Evolutionary conservation across 1,284 basidiomycete genomes (phyloP), one percentile per base, ranked within the genome.

Genomic region (Malassezia restricta): DNA sequence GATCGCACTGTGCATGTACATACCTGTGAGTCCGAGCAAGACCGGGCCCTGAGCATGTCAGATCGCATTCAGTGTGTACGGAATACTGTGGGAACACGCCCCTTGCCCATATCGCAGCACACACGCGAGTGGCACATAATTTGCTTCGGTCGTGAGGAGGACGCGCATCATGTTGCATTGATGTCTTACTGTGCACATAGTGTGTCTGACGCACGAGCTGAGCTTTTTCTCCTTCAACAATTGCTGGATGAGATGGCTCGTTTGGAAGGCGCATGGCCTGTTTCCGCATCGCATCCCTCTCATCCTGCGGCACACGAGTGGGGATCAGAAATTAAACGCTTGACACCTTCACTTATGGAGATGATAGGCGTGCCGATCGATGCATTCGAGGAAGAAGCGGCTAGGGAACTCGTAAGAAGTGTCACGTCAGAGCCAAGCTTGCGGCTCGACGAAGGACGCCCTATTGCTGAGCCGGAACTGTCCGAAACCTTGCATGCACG

Each of bases 171-270:
- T 24, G 35, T 50, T 17, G 47, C 29, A 5, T n/a, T 55, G 11
- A 2, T 55, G 5, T 24, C 40, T 4, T 43, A 55, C 41, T 46
- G 47, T 37, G 43, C 53, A 8, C 53, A 55, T 20, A n/a, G 47
- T n/a, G 48, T 48, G 6, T 45, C 53, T 5, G 53, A 55, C n/a
- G 53, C 53, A 2, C 40, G 46, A 14, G 20, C 47, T 0, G 53
- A 55, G 38, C 4, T 50, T 9, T 6, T 42, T 3, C 20, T 55
- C 8, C 5, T 55, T 3, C 35, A 49, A 12, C 37, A 45, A 28
- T 8, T 55, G 12, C 42, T 35, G 39, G 45, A 32, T 24, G n/a
- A 50, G 5, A 37, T 27, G 17, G 15, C 41, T 12, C 9, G 30
- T 5, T 17, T 29, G 1, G 14, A 46, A n/a, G 47, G 39, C 8